Base-by-base conservation (phyloP, 805 yeast genomes). In the Komagataella mondaviorum region DNA sequence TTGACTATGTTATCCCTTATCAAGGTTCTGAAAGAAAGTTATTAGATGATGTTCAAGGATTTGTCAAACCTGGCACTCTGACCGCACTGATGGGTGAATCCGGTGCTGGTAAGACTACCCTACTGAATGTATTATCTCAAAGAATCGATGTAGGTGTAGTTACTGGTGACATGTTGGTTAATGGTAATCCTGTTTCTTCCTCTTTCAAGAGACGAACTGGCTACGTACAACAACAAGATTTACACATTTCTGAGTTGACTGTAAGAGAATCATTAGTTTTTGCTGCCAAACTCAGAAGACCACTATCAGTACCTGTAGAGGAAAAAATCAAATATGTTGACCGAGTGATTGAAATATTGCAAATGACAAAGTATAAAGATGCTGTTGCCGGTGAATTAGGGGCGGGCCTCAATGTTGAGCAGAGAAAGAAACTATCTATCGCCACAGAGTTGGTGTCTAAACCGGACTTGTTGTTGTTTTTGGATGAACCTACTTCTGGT, bases 401-500 rank as follows among this genome's bases (percentile, higher is more conserved):
- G n/a, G 60, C 57, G 17, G 77, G 77, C 49, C 59, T 71, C 48
- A 66, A 67, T 22, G 70, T 70, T 16, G 74, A 71, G 53, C 73
- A 70, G 53, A 61, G 73, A 48, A 71, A 71, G 57, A 70, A 68
- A 54, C 55, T 71, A 45, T 70, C 76, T 18, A 66, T 73, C 52
- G 78, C 73, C 55, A 73, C 72, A 16, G 77, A 73, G 53, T 57
- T 73, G 53, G 76, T 72, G 44, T 72, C 76, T 39, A 72, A 71
- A 55, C 79, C 79, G 1, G 67, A 65, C 53, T 59, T 72, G 46
- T 60, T 74, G 51, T 59, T 74, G 49, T 74, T 74, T 60, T 66
- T 74, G 57, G 79, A 74, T 59, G 79, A 74, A 60, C 77, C 77
- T 20, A 74, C 78, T n/a, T 73, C 78, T 47, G 79, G 79, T 55